Evolutionary conservation across 768 basidiomycete genomes (phyloP), one percentile per base, ranked within the genome.

Genomic region (Lactarius psammicola): DNA sequence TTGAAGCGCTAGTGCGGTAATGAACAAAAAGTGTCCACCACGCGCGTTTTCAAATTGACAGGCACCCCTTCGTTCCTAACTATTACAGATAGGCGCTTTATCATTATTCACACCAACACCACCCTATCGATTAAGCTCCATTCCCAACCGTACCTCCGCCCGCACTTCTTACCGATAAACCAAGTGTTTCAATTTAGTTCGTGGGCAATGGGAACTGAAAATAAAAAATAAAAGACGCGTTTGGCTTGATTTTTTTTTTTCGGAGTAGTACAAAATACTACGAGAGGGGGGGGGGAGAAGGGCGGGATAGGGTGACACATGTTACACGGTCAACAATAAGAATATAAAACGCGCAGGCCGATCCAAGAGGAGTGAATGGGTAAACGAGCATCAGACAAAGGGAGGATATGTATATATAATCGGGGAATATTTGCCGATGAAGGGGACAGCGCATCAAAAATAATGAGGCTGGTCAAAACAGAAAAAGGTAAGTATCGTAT

Each of bases 321-420:
- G 64, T 36, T 55, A 65, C 59, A 65, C 17, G 64, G 42, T 57
- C 65, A 66, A 57, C 60, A 66, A 66, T 65, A 65, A 65, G 28
- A 61, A 65, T 65, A 65, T 65, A 65, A 65, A 56, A 61, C 59
- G 54, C 59, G 40, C 36, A 23, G 38, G 56, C 31, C 54, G n/a
- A 62, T 66, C 65, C 56, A 44, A 62, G 61, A 33, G 17, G 60
- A 20, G 11, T 23, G 59, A 46, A 28, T 17, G 51, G 51, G 59
- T 60, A 56, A 64, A 30, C 11, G 36, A 53, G 28, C 34, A 62
- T 17, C 40, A 44, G 30, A 56, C 15, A n/a, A 30, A 42, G 17
- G 11, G 46, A 26, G 17, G 30, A 18, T 40, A 46, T 44, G 54
- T 56, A 56, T 30, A 33, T 56, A 56, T 33, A 56, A 34, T 51